Evolutionary conservation across 805 yeast species (phyloP), one percentile per base, ranked within the genome.

Genomic region (Vanderwaltozyma verrucispora): DNA sequence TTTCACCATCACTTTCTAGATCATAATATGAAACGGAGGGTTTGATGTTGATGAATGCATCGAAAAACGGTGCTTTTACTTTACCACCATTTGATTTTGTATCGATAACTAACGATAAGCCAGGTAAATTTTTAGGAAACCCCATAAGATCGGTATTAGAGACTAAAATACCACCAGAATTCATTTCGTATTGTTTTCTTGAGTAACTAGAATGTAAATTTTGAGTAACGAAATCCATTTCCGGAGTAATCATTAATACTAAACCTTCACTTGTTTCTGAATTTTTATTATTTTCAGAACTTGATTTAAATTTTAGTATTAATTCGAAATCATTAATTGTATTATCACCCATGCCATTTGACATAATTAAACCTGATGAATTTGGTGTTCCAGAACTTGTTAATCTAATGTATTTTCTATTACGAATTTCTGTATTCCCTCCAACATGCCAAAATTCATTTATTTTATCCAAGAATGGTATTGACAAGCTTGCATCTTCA

Each of bases 321-420:
- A 45, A 43, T 41, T 56, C 62, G 36, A 55, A 55, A 40, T 56
- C 55, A 45, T 55, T 49, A 16, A 56, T 52, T n/a, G 40, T 46
- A 39, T 54, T 55, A 37, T 56, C 62, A 17, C 62, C 62, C 25
- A 54, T 39, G 3, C 59, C 60, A 39, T 55, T 56, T 15, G 62
- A 56, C 17, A 56, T 40, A 15, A 56, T 32, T 8, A 46, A 27
- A 14, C 62, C 62, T 27, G 47, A 39, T 7, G 38, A 37, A 16
- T 46, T 41, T 7, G 43, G 36, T 8, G 41, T 35, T 14, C 48
- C 50, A 15, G 38, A 37, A 18, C 41, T 43, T 1, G 56, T 49
- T 17, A 56, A 42, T 32, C 47, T 44, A 6, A 56, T 42, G 25
- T 37, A 42, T n/a, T 45, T 50, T n/a, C 37, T 21, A 38, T 56